Evolutionary conservation across 2,329 filamentous ascomycete genomes (phyloP).

Genomic region (Botrytis galanthina): DNA sequence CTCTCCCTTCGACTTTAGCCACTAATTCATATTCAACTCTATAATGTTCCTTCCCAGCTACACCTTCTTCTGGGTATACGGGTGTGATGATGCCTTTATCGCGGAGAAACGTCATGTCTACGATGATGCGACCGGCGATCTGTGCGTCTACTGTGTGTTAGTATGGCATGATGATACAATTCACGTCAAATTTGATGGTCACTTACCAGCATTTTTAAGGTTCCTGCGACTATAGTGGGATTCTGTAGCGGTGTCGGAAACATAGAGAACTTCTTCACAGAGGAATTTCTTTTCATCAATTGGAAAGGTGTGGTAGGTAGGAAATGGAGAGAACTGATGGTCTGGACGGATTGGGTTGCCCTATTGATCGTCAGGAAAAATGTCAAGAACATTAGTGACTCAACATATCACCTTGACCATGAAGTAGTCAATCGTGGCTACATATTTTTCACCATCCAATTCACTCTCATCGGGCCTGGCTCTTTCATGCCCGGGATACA

Average conservation of each 20-base stretch:
- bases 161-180: neutral
- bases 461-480: constrained; percentile 12
- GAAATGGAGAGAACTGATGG: constrained; percentile 17
- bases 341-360: constrained; percentile 19
- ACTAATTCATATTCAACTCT: constrained; percentile 28
- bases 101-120: constrained; percentile 29
- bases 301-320: constrained; percentile 22
- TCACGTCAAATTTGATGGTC: neutral
- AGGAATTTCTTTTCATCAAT: constrained; percentile 17
- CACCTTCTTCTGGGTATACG: constrained; percentile 1
- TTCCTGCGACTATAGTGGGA: constrained; percentile 20
- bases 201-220: constrained; percentile 22
- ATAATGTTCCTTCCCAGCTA: constrained; percentile 17
- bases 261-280: constrained; percentile 29
- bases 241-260: constrained; percentile 23
- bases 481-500: constrained; percentile 12
- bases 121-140: constrained; percentile 23
- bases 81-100: constrained; percentile 21
- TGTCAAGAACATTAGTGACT: neutral
- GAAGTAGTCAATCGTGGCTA: constrained; percentile 27
- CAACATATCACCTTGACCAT: constrained; percentile 23
- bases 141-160: constrained; percentile 23
- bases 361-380: constrained; percentile 16
- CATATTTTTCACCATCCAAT: constrained; percentile 24
- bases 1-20: constrained; percentile 26